Conservation (phyloP, 1,139 yeast species). For the Spathaspora sp. region DNA sequence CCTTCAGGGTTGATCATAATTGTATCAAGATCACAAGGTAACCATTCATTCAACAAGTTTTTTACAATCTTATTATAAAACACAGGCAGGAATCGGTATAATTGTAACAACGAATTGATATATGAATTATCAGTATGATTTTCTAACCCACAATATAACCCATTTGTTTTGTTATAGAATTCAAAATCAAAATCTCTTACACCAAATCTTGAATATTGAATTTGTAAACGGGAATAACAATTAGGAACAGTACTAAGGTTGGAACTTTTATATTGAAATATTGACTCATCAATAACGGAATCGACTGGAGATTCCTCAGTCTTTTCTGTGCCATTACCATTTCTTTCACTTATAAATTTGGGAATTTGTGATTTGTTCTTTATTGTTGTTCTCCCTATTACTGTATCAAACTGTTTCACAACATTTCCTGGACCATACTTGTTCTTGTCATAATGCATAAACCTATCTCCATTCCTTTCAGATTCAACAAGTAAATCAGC, state of each 20-base stretch:
- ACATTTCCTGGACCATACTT: constrained; percentile 56
- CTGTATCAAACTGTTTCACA: constrained; percentile 47
- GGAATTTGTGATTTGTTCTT: constrained; percentile 39
- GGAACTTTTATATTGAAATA: constrained; percentile 27
- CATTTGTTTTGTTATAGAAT: constrained; percentile 68
- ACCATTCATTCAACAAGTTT: constrained; percentile 58
- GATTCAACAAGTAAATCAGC: constrained; percentile 32
- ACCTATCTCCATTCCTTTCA: constrained; percentile 13
- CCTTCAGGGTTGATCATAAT: constrained; percentile 40
- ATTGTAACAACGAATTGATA: constrained; percentile 75
- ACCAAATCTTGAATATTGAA: constrained; percentile 86
- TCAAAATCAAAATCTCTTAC: constrained; percentile 92
- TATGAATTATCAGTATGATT: constrained; percentile 82
- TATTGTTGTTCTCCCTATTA: constrained; percentile 25
- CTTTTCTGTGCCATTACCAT: constrained; percentile 5
- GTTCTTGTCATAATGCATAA: constrained; percentile 51
- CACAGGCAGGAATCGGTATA: constrained; percentile 77
- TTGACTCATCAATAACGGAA: constrained; percentile 20
- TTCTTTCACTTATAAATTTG: constrained; percentile 70
- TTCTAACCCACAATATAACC: constrained; percentile 75
- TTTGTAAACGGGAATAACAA: constrained; percentile 72
- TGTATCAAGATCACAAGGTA: constrained; percentile 40
- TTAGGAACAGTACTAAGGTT: constrained; percentile 51
- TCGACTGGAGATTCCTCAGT: constrained; percentile 5
- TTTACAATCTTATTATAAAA: constrained; percentile 64